These are phyloP conservation scores for Yamadazyma spencermartinsiae DNA, from an alignment of 1,139 yeast species.

Conservation along the genomic window DNA sequence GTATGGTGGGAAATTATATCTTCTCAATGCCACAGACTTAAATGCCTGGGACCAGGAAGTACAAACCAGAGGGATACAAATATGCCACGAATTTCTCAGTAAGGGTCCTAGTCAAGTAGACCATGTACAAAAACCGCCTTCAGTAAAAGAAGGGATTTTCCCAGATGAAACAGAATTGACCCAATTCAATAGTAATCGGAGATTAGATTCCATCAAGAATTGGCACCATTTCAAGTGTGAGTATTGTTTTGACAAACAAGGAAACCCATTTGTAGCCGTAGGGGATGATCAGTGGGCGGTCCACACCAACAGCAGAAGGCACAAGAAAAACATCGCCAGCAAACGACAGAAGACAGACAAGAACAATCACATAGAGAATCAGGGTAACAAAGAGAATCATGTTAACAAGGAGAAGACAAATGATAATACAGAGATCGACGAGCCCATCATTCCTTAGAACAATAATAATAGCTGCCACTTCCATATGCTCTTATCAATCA, in stretches of 20 bases:
- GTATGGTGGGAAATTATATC: conserved; percentile 63
- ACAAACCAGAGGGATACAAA: conserved; percentile 49
- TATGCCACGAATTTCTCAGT: conserved; percentile 41
- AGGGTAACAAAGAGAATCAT: no score
- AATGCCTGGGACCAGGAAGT: conserved; percentile 60
- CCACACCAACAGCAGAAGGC: conserved; percentile 70
- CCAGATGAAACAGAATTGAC: conserved; percentile 23
- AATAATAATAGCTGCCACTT: no score
- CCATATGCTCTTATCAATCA: not conserved
- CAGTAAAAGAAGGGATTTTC: conserved; percentile 32
- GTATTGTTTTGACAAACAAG: conserved; percentile 59
- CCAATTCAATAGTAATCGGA: conserved; percentile 35
- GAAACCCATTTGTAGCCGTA: conserved; percentile 60
- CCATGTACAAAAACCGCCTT: conserved; percentile 44
- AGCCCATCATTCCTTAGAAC: no score
- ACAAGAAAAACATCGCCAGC: conserved; percentile 23
- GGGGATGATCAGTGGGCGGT: conserved; percentile 72
- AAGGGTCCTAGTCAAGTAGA: conserved; percentile 24
- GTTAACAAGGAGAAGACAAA: no score
- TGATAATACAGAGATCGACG: no score
- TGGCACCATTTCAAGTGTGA: conserved; percentile 77
- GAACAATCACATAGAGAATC: no score
- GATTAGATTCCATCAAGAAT: conserved; percentile 38
- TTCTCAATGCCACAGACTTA: conserved; percentile 78
- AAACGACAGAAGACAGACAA: conserved; percentile 4